These are phyloP conservation scores for Peronospora farinosa DNA, from an alignment of 352 stramenopile genomes.

Conservation along the genomic window DNA sequence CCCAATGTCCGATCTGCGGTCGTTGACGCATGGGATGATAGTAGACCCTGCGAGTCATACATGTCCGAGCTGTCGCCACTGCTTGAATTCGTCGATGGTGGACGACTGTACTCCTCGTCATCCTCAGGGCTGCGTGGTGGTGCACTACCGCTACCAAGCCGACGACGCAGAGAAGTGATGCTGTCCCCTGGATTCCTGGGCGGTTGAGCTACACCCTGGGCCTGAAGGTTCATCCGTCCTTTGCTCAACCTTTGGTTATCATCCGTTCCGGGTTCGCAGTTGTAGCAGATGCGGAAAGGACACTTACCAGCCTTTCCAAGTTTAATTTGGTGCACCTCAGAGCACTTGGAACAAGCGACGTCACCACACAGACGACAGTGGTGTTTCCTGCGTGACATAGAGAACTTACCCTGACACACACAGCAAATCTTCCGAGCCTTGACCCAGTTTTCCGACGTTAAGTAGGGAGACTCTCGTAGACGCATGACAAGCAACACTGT, in stretches of 20 bases:
- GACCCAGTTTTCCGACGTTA: slow-evolving; percentile 53
- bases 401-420: slow-evolving; percentile 54
- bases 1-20: slow-evolving; percentile 17
- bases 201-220: slow-evolving; percentile 12
- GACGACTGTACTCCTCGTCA: slow-evolving; percentile 25
- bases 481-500: slow-evolving; percentile 55
- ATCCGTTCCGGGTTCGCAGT: slow-evolving; percentile 35
- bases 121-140: slow-evolving; percentile 14
- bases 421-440: slow-evolving; percentile 53
- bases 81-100: slow-evolving; percentile 32
- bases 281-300: slow-evolving; percentile 57
- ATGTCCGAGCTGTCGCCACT: slow-evolving; percentile 32
- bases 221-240: slow-evolving; percentile 15
- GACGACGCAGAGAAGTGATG: slow-evolving; percentile 20
- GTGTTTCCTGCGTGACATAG: slow-evolving; percentile 51
- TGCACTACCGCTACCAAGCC: slow-evolving; percentile 16
- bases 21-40: slow-evolving; percentile 16
- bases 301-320: slow-evolving; percentile 45
- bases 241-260: slow-evolving; percentile 24
- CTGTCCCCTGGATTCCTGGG: slow-evolving; percentile 19
- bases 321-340: slow-evolving; percentile 51
- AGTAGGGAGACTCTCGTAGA: slow-evolving; percentile 48
- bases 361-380: slow-evolving; percentile 73
- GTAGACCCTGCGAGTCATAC: slow-evolving; percentile 33
- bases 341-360: slow-evolving; percentile 70